Conservation (phyloP, 2,329 filamentous ascomycete genomes). For the Colletotrichum lini region DNA sequence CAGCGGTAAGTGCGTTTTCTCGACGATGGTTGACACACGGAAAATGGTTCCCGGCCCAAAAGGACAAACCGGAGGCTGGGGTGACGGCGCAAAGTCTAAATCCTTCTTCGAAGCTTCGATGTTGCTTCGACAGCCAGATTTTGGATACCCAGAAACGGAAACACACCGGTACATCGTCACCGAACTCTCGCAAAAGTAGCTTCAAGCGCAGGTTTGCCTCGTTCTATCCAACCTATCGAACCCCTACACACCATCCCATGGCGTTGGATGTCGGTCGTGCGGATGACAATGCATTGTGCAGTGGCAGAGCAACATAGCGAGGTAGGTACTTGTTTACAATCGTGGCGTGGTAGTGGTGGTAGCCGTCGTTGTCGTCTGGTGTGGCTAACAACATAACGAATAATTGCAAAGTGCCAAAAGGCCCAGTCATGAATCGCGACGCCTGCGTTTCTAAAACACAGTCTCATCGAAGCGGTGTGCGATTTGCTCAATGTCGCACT, state of each 20-base stretch:
- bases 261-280: conserved; percentile 10
- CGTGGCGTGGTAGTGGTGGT: neutral
- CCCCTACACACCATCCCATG: conserved; percentile 17
- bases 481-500: conserved; percentile 14
- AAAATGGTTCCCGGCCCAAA: neutral
- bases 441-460: conserved; percentile 1
- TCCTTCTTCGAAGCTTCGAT: conserved; percentile 30
- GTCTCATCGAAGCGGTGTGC: conserved; percentile 8
- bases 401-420: neutral
- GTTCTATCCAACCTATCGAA: conserved; percentile 6
- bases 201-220: conserved; percentile 25
- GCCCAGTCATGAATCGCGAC: conserved; percentile 13
- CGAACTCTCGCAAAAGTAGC: conserved; percentile 13
- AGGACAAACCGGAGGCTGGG: too few species aligned
- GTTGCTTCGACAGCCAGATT: neutral
- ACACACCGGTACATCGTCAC: conserved; percentile 24
- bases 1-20: neutral
- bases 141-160: conserved; percentile 14
- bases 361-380: conserved; percentile 3
- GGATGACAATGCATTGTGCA: neutral
- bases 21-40: neutral
- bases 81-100: conserved; percentile 35
- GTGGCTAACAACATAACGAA: neutral
- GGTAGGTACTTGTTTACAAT: neutral
- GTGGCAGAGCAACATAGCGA: conserved; percentile 17